Conservation (phyloP, 106 monocot species). For the Chionographis japonica region DNA sequence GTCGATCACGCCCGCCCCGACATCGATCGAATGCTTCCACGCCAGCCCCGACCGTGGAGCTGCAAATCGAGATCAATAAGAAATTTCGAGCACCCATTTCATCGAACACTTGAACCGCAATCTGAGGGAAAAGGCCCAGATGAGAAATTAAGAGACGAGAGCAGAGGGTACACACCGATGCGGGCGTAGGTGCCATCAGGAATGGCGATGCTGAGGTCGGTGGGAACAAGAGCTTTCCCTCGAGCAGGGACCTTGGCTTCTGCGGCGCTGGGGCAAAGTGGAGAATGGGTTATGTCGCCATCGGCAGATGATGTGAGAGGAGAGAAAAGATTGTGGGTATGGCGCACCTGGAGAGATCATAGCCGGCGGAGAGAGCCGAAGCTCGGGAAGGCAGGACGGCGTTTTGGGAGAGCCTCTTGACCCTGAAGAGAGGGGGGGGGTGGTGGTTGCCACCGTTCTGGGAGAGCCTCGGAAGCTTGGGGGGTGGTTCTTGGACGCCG, state of each 20-base stretch:
- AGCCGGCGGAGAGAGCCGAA: constrained; percentile 70
- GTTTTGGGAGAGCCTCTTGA: constrained; percentile 69
- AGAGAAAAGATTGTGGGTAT: no score
- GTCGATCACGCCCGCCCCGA: constrained; percentile 83
- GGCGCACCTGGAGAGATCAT: constrained; percentile 65
- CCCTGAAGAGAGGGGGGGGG: constrained; percentile 26
- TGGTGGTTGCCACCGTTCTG: not conserved
- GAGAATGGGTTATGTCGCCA: not conserved
- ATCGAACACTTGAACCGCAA: constrained; percentile 12
- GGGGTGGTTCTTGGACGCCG: constrained; percentile 20
- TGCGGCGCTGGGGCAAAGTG: constrained; percentile 27
- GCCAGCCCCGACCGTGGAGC: constrained; percentile 80
- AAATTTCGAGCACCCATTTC: constrained; percentile 17
- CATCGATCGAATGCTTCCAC: constrained; percentile 89
- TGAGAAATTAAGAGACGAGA: not conserved
- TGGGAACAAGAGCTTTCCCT: constrained; percentile 34
- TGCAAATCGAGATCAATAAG: not conserved
- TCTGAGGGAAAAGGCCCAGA: not conserved
- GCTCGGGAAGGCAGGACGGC: constrained; percentile 58
- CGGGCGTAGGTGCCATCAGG: constrained; percentile 37
- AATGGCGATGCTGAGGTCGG: constrained; percentile 44
- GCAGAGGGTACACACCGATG: constrained; percentile 16
- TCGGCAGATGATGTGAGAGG: no score
- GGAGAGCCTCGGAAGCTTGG: constrained; percentile 37
- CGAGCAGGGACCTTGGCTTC: constrained; percentile 29